A percentile compares a stretch with the other conserved stretches of the same genome.
Conservation (phyloP, 495 filamentous ascomycete species). For the Usnea hakonensis region DNA sequence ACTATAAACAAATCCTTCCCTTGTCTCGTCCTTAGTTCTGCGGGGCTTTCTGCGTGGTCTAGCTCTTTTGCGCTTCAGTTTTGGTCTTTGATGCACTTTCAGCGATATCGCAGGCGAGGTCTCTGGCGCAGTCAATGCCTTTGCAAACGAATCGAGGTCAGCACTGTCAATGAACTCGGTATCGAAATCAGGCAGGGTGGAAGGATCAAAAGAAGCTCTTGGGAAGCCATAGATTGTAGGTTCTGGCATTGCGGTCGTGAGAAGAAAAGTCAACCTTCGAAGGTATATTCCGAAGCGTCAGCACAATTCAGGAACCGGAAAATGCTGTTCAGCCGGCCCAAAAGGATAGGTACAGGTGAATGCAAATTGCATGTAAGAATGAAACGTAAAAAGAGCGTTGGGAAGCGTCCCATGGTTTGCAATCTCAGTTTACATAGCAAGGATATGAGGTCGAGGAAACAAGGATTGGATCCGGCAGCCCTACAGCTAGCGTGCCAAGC, state of each 20-base stretch:
- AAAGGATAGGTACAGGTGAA: background rate
- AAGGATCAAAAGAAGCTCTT: slow-evolving; percentile 32
- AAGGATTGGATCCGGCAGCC: too few species aligned
- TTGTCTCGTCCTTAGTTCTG: slow-evolving; percentile 78
- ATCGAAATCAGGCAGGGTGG: slow-evolving; percentile 53
- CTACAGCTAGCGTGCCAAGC: too few species aligned
- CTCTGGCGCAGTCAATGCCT: slow-evolving; percentile 43
- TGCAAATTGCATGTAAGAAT: background rate
- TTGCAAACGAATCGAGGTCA: slow-evolving; percentile 45
- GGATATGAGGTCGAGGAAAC: too few species aligned
- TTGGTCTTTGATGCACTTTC: slow-evolving; percentile 64
- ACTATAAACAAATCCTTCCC: slow-evolving; percentile 84
- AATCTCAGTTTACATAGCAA: too few species aligned
- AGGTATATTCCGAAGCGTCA: background rate
- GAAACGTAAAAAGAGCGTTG: too few species aligned
- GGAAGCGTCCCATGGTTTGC: too few species aligned
- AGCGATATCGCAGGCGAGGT: slow-evolving; percentile 54
- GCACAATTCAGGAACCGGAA: too few species aligned
- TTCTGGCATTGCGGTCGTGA: background rate
- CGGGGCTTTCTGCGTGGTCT: slow-evolving; percentile 25
- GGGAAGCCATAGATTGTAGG: slow-evolving; percentile 16
- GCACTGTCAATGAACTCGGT: slow-evolving; percentile 55
- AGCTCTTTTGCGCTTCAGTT: slow-evolving; percentile 44
- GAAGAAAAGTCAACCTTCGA: background rate
- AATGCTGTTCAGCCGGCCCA: background rate